phyloP scores from a whole-genome alignment of 2,329 filamentous ascomycete species.

The Exophiala viscosa region DNA sequence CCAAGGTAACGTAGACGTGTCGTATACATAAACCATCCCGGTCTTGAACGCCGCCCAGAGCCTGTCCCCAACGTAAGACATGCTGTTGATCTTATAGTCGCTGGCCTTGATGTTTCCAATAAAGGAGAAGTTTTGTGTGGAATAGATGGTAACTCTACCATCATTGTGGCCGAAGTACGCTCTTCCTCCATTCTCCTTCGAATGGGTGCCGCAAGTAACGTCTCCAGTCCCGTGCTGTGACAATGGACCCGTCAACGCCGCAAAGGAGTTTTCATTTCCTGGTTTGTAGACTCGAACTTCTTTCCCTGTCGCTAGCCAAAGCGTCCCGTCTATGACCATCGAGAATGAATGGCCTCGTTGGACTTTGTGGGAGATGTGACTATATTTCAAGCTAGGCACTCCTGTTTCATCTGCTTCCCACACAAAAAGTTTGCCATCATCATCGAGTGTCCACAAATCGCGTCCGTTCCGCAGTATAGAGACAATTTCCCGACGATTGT shows the following conservation, averaged over 20 bases:
- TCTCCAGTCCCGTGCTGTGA: slow-evolving; percentile 72
- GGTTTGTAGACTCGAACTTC: slow-evolving; percentile 82
- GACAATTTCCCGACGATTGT: slow-evolving; percentile 73
- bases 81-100: slow-evolving; percentile 88
- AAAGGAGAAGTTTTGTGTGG: slow-evolving; percentile 69
- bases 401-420: slow-evolving; percentile 77
- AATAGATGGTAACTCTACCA: slow-evolving; percentile 93
- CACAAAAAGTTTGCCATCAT: slow-evolving; percentile 77
- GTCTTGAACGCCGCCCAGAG: slow-evolving; percentile 95
- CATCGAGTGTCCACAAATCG: slow-evolving; percentile 92
- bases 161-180: slow-evolving; percentile 90
- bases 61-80: slow-evolving; percentile 74
- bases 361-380: slow-evolving; percentile 72
- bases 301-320: slow-evolving; percentile 87
- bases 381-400: slow-evolving; percentile 68
- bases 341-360: slow-evolving; percentile 83
- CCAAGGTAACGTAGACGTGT: slow-evolving; percentile 80
- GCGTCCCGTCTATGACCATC: slow-evolving; percentile 73
- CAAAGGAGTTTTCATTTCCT: slow-evolving; percentile 64
- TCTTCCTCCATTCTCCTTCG: slow-evolving; percentile 70
- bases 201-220: slow-evolving; percentile 75
- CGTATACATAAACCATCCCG: slow-evolving; percentile 89
- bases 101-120: slow-evolving; percentile 80
- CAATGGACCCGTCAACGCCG: slow-evolving; percentile 54
- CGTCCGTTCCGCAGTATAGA: slow-evolving; percentile 82